Percentiles rank a stretch among this genome's conserved stretches.
Conservation (phyloP, 345 rosid genomes). For the Euphorbia peplus region DNA sequence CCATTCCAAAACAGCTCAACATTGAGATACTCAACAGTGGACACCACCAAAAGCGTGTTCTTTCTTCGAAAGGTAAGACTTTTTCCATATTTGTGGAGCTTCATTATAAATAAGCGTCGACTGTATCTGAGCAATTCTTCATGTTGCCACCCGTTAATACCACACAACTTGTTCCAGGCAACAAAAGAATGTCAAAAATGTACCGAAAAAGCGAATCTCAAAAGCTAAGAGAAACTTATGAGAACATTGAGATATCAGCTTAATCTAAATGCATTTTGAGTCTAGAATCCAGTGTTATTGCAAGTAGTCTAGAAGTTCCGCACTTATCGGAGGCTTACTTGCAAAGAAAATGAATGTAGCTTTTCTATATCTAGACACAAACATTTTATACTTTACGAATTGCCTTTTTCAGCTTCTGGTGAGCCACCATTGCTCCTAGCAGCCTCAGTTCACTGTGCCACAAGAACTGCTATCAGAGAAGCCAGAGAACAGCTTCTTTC, state of each 20-base stretch:
- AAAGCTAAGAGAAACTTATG: conserved; percentile 26
- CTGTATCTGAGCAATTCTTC: too few species aligned
- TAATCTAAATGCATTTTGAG: too few species aligned
- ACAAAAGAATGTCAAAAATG: neutral
- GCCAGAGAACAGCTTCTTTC: conserved; percentile 57
- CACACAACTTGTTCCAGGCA: neutral
- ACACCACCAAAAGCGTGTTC: conserved; percentile 64
- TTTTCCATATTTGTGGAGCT: neutral
- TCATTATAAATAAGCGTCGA: neutral
- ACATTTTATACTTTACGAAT: too few species aligned
- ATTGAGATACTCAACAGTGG: conserved; percentile 75
- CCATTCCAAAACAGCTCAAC: conserved; percentile 68
- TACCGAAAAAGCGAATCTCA: neutral
- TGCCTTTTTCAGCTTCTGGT: conserved; percentile 87
- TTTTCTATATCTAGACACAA: too few species aligned
- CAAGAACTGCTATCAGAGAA: conserved; percentile 71
- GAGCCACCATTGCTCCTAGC: conserved; percentile 88
- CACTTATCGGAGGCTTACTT: too few species aligned
- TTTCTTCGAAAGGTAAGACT: conserved; percentile 79
- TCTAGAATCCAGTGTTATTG: conserved; percentile 3
- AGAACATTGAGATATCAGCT: conserved; percentile 63
- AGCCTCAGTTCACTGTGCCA: conserved; percentile 80
- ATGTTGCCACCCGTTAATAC: too few species aligned
- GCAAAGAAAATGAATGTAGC: conserved; percentile 19
- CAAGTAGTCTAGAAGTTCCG: too few species aligned